Conservation (phyloP, 2,329 filamentous ascomycete species). For the Ophiostoma sp. region DNA sequence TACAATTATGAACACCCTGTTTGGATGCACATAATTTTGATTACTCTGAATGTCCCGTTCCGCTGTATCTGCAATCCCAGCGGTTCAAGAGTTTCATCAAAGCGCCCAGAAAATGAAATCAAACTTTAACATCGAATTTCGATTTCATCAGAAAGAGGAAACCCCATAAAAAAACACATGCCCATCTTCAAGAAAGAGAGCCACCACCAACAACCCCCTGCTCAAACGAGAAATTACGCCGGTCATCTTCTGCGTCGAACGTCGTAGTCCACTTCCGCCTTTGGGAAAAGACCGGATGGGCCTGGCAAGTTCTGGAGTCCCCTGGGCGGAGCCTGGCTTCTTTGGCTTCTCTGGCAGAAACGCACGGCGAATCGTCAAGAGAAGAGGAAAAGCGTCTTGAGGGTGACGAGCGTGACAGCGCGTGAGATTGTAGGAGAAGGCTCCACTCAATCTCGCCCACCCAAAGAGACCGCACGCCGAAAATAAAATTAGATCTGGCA, state of each 20-base stretch:
- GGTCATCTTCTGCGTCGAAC: neutral
- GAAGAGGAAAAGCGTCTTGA: too few species aligned
- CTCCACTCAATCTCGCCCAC: neutral
- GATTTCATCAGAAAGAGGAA: neutral
- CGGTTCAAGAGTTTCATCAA: neutral
- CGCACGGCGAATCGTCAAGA: neutral
- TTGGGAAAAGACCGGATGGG: slow-evolving; percentile 3
- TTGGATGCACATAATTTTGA: neutral
- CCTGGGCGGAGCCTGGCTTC: too few species aligned
- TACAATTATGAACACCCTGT: neutral
- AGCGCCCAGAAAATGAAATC: neutral
- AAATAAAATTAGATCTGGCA: slow-evolving; percentile 25
- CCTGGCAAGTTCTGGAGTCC: too few species aligned
- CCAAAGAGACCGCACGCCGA: slow-evolving; percentile 16
- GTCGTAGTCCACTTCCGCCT: neutral
- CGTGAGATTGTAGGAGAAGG: neutral
- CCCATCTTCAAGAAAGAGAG: neutral
- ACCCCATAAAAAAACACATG: slow-evolving; percentile 6
- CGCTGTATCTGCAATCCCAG: neutral
- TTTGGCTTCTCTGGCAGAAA: neutral
- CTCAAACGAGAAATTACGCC: slow-evolving; percentile 18
- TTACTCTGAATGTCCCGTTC: neutral
- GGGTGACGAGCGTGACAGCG: neutral
- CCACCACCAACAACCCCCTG: neutral
- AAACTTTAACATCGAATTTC: neutral